Percentiles rank a stretch among this genome's conserved stretches.
Conservation (phyloP, 2,329 filamentous ascomycete species). For the Scedosporium dehoogii region DNA sequence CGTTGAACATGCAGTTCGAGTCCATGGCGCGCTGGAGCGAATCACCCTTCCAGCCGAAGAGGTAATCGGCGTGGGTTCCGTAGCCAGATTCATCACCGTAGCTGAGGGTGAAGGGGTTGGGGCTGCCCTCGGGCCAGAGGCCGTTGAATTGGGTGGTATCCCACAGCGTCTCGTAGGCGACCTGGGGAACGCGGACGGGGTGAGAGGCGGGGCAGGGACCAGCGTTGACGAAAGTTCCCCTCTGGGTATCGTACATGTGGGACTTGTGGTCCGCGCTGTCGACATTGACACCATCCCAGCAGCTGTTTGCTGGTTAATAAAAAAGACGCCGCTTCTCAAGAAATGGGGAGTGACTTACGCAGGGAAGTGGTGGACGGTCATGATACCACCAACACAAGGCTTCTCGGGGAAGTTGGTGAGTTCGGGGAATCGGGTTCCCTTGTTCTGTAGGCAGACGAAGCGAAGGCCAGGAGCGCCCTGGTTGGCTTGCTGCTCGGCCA, state of each 20-base stretch:
- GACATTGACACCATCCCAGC: conserved; percentile 51
- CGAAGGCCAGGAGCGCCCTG: conserved; percentile 25
- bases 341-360: conserved; percentile 15
- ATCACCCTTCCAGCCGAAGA: conserved; percentile 27
- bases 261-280: conserved; percentile 44
- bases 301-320: conserved; percentile 26
- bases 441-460: conserved; percentile 28
- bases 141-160: conserved; percentile 26
- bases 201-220: conserved; percentile 24
- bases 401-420: conserved; percentile 37
- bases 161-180: conserved; percentile 31
- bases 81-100: conserved; percentile 22
- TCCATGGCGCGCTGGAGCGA: conserved; percentile 19
- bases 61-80: conserved; percentile 28
- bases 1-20: conserved; percentile 44
- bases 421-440: conserved; percentile 27
- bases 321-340: conserved; percentile 17
- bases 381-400: conserved; percentile 39
- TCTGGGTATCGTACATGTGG: conserved; percentile 31
- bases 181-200: conserved; percentile 28
- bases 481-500: conserved; percentile 25
- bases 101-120: conserved; percentile 18
- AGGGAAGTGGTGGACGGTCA: conserved; percentile 41
- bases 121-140: conserved; percentile 17
- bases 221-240: conserved; percentile 16